These are phyloP conservation scores for Termitomyces sp. DNA, from an alignment of 768 basidiomycete species.

Conservation along the genomic window DNA sequence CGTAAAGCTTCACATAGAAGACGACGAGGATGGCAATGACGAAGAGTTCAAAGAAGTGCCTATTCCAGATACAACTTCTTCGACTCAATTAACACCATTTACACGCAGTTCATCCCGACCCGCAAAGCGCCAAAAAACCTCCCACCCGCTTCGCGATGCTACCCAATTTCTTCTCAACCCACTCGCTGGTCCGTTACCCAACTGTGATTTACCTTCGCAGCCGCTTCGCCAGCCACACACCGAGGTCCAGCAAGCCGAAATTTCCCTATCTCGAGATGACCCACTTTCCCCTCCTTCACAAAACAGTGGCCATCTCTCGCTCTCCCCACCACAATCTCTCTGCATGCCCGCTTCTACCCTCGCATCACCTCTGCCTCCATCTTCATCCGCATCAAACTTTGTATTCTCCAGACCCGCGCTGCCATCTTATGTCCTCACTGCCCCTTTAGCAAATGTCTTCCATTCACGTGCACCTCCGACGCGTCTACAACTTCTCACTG, in stretches of 20 bases:
- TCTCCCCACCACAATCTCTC: neutral
- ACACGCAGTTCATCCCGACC: neutral
- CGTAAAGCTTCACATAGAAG: slow-evolving; percentile 33
- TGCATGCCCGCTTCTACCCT: neutral
- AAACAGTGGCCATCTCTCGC: neutral
- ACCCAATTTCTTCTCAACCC: slow-evolving; percentile 58
- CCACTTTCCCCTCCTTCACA: neutral
- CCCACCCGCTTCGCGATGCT: slow-evolving; percentile 34
- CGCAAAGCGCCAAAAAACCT: slow-evolving; percentile 12
- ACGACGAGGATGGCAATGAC: slow-evolving; percentile 18
- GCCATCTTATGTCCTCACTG: slow-evolving; percentile 48
- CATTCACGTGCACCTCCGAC: slow-evolving; percentile 37
- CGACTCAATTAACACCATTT: neutral
- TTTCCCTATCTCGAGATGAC: neutral
- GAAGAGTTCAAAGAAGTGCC: neutral
- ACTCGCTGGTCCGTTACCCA: slow-evolving; percentile 27
- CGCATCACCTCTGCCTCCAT: neutral
- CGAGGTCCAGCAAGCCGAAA: neutral
- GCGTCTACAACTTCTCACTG: slow-evolving; percentile 60
- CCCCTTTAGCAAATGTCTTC: slow-evolving; percentile 20
- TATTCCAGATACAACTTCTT: neutral
- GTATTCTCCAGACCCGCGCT: slow-evolving; percentile 1
- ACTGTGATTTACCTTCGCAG: slow-evolving; percentile 7
- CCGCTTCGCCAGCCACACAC: neutral
- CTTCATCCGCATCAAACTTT: neutral